Base-by-base conservation (phyloP, 2,329 filamentous ascomycete species). In the Curvularia lunata region DNA sequence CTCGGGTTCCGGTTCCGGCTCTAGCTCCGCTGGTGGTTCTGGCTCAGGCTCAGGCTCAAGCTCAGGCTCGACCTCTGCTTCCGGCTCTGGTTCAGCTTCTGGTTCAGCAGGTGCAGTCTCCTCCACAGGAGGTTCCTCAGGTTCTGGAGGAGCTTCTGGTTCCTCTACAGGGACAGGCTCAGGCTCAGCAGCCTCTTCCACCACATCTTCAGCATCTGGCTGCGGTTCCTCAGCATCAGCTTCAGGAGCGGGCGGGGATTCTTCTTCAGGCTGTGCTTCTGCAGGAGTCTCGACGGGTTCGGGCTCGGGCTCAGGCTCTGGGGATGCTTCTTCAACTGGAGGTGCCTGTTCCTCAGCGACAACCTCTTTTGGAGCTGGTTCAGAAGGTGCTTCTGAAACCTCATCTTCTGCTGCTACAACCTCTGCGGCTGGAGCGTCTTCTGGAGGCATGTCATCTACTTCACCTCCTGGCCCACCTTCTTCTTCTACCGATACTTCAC, bases 221-320 rank as follows among this genome's bases (percentile, higher is more conserved):
- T 21, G 41, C 45, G 57, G 19, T n/a, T 57, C 49, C n/a, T 50
- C 52, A n/a, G 6, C 37, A 7, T 42, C 23, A 28, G 27, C 42
- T 32, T 48, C 49, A 23, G 38, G 9, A 18, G 30, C 21, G 45
- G 32, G 21, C 7, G 40, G 21, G 32, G 47, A 13, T 28, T 56
- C 51, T 27, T 54, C 54, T 42, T 47, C 58, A 13, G 41, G 19
- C 32, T 52, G 27, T 1, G 45, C 38, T 51, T 51, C 30, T 45
- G 54, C 38, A 13, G 40, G 38, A 37, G 5, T 28, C 3, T 40
- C 30, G 21, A 41, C 50, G 8, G 50, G 30, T 9, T 43, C 49
- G 25, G 49, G 19, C 5, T 19, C 41, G 7, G 49, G 49, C 21
- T 52, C 30, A 2, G n/a, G 21, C 40, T 41, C 27, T 25, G 30